phyloP scores from a whole-genome alignment of 2,329 filamentous ascomycete species.

The Colletotrichum liriopes region DNA sequence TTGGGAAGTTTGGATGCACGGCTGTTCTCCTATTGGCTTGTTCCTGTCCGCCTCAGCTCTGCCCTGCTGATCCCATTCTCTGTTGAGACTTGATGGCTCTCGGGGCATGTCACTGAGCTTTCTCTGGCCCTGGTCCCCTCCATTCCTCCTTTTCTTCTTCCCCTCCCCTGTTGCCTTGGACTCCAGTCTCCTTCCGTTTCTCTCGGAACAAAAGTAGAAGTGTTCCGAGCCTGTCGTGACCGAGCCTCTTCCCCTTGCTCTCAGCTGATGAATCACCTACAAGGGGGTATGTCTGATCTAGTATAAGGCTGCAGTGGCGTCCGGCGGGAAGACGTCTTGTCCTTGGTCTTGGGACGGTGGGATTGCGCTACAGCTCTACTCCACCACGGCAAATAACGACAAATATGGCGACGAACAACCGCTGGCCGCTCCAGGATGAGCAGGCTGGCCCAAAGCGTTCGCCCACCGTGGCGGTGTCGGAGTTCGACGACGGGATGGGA shows the following conservation, averaged over 20 bases:
- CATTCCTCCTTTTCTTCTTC: background rate
- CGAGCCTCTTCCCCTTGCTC: background rate
- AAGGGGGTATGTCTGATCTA: background rate
- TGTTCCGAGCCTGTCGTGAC: background rate
- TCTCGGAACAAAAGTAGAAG: background rate
- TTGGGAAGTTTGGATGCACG: background rate
- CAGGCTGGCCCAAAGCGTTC: conserved; percentile 25
- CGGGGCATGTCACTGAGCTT: background rate
- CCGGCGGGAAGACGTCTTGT: background rate
- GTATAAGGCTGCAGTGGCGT: conserved; percentile 32
- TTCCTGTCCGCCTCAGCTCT: background rate
- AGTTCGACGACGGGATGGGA: background rate
- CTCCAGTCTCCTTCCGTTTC: background rate
- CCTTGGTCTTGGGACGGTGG: conserved; percentile 6
- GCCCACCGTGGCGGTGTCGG: conserved; percentile 10
- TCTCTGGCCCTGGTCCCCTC: background rate
- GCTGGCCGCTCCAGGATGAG: conserved; percentile 38
- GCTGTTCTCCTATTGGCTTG: background rate
- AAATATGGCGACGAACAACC: conserved; percentile 34
- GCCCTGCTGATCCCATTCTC: background rate
- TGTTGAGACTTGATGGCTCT: no score
- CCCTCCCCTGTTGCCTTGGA: background rate
- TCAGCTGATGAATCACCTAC: conserved; percentile 1
- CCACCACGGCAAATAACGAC: background rate
- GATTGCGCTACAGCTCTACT: conserved; percentile 17